Conservation (phyloP, 768 basidiomycete species). For the Pleurotus salmoneostramineus region DNA sequence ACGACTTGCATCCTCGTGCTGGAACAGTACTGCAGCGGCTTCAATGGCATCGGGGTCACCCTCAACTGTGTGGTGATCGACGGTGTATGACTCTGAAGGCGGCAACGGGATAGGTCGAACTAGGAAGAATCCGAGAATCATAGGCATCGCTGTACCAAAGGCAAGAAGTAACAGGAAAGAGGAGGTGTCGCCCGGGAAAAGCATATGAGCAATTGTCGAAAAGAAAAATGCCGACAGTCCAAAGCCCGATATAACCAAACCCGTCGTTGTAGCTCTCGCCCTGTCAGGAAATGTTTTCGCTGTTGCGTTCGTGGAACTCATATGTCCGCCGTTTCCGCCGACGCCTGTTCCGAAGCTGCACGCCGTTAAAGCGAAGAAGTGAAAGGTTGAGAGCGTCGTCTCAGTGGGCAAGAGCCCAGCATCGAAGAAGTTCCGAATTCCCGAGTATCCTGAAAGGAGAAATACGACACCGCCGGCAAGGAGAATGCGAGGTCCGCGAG, state of each 20-base stretch:
- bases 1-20: slow-evolving; percentile 8
- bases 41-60: slow-evolving; percentile 9
- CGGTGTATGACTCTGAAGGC: slow-evolving; percentile 21
- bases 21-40: slow-evolving; percentile 13
- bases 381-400: slow-evolving; percentile 32
- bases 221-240: slow-evolving; percentile 92
- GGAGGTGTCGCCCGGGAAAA: slow-evolving; percentile 77
- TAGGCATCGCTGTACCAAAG: slow-evolving; percentile 74
- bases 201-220: slow-evolving; percentile 64
- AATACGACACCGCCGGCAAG: slow-evolving; percentile 55
- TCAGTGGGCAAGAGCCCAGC: slow-evolving; percentile 36
- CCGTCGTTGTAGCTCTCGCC: slow-evolving; percentile 72
- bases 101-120: slow-evolving; percentile 67
- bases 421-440: slow-evolving; percentile 68
- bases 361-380: slow-evolving; percentile 47
- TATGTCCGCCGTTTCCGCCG: slow-evolving; percentile 71
- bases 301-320: slow-evolving; percentile 71
- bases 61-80: slow-evolving; percentile 13
- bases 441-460: slow-evolving; percentile 69
- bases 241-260: slow-evolving; percentile 80
- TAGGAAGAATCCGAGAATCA: slow-evolving; percentile 74
- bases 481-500: slow-evolving; percentile 64
- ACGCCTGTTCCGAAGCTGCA: slow-evolving; percentile 73
- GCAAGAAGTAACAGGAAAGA: slow-evolving; percentile 73
- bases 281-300: slow-evolving; percentile 80